These are phyloP conservation scores for Filobasidium floriforme DNA, from an alignment of 768 basidiomycete genomes.

Conservation along the genomic window DNA sequence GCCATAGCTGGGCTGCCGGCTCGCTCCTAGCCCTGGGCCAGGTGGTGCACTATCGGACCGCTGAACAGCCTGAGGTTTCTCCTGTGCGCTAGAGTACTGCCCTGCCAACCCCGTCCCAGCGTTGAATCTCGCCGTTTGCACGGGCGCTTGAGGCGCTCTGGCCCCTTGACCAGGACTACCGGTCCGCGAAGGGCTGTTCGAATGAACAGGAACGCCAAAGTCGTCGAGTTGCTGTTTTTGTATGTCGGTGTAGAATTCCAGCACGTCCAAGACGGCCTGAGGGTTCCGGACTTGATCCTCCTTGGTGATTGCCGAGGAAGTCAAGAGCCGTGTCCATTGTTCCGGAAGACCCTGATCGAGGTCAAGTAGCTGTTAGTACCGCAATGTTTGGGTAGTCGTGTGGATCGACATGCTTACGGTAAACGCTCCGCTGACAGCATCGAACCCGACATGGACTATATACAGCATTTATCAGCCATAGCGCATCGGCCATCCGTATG, in stretches of 20 bases:
- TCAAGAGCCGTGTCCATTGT: slow-evolving; percentile 94
- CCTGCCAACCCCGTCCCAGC: slow-evolving; percentile 90
- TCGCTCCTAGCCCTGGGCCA: slow-evolving; percentile 4
- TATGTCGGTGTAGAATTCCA: slow-evolving; percentile 97
- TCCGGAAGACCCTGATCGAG: slow-evolving; percentile 76
- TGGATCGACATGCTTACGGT: slow-evolving; percentile 62
- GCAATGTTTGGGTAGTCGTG: too few species aligned
- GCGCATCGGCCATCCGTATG: not conserved
- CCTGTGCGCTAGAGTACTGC: slow-evolving; percentile 29
- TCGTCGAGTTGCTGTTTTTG: slow-evolving; percentile 85
- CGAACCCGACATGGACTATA: slow-evolving; percentile 86
- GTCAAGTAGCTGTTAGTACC: not conserved
- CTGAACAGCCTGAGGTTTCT: slow-evolving; percentile 46
- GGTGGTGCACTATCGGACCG: slow-evolving; percentile 48
- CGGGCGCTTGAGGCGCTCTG: slow-evolving; percentile 14
- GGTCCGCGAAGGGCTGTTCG: not conserved
- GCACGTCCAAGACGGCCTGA: slow-evolving; percentile 91
- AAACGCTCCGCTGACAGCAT: slow-evolving; percentile 86
- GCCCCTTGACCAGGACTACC: slow-evolving; percentile 29
- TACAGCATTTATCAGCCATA: not conserved
- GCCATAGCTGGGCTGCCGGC: slow-evolving; percentile 1
- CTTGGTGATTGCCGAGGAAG: slow-evolving; percentile 91
- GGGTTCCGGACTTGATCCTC: slow-evolving; percentile 97
- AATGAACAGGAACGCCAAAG: slow-evolving; percentile 42
- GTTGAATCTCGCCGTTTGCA: slow-evolving; percentile 59